Evolutionary conservation across 2,329 filamentous ascomycete species (phyloP).

Genomic region (Aspergillus ibericus): DNA sequence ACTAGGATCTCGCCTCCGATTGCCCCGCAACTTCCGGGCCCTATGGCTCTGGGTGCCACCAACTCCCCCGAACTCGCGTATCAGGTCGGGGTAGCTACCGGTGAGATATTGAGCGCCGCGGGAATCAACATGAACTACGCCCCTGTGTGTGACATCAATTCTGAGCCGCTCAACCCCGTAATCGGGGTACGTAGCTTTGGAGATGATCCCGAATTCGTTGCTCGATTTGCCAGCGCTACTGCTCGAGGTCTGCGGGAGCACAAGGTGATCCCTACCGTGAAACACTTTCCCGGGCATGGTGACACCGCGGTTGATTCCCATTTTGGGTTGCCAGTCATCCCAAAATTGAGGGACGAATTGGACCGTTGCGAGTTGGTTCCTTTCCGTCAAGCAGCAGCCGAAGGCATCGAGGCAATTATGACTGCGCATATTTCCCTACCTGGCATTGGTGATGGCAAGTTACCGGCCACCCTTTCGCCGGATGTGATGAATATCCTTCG

Average conservation of each 20-base stretch:
- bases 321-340: conserved; percentile 43
- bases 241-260: conserved; percentile 40
- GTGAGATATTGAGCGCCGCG: conserved; percentile 38
- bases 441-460: conserved; percentile 31
- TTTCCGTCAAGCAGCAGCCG: conserved; percentile 44
- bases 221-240: conserved; percentile 41
- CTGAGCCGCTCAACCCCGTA: conserved; percentile 46
- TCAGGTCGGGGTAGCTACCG: conserved; percentile 40
- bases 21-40: conserved; percentile 43
- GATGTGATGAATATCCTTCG: conserved; percentile 42
- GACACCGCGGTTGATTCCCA: conserved; percentile 49
- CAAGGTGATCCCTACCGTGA: conserved; percentile 45
- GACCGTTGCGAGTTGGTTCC: conserved; percentile 46
- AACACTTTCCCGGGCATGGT: conserved; percentile 50
- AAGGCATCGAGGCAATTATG: conserved; percentile 48
- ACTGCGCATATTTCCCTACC: conserved; percentile 47
- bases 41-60: conserved; percentile 48
- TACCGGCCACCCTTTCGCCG: conserved; percentile 43
- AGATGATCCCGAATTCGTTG: conserved; percentile 45
- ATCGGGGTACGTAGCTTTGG: conserved; percentile 47
- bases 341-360: conserved; percentile 38
- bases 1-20: conserved; percentile 44
- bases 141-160: conserved; percentile 48
- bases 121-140: conserved; percentile 51
- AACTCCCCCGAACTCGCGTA: conserved; percentile 36